Base-by-base conservation (phyloP, 805 yeast genomes). In the Phaffomyces opuntiae region DNA sequence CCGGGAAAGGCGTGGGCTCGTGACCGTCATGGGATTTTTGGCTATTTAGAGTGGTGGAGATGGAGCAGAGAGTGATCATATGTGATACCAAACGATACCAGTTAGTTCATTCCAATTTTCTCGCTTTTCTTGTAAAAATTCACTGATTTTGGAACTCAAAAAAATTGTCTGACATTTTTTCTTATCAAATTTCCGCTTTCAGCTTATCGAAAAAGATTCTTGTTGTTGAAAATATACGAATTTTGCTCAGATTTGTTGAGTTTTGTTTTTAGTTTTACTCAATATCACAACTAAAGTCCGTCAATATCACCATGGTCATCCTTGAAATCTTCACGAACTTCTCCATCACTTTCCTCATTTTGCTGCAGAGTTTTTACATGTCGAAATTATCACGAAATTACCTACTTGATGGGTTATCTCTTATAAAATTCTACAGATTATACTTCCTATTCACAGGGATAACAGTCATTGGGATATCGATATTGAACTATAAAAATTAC, bases 341-440 rank as follows among this genome's bases (percentile, higher is more conserved):
- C 25, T 25, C 33, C 9, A n/a, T 39, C 5, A 36, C 36, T 8
- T 14, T 16, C 4, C 8, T 40, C 6, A 9, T 40, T 5, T 11
- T 39, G 5, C 7, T 25, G 2, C 48, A 45, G 36, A 32, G 48
- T 27, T 45, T 45, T 33, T 45, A 45, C 27, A 45, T 45, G 48
- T 8, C 39, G 3, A 37, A 27, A 16, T 21, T 45, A 12, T 40
- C 41, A 7, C 27, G 32, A 5, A 45, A 45, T 17, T 39, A 40
- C 9, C 41, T 40, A 24, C 44, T 45, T 3, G 48, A 45, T 38
- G 48, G 48, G 3, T 9, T 8, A 0, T 4, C 19, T 2, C 32
- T 37, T 31, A 40, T 36, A 12, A 38, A 21, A 13, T 38, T 45
- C n/a, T 45, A 45, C 13, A 27, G 34, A 11, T 33, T 39, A 6